Evolutionary conservation across 2,329 filamentous ascomycete genomes (phyloP).

Genomic region (Orbilia ellipsospora): DNA sequence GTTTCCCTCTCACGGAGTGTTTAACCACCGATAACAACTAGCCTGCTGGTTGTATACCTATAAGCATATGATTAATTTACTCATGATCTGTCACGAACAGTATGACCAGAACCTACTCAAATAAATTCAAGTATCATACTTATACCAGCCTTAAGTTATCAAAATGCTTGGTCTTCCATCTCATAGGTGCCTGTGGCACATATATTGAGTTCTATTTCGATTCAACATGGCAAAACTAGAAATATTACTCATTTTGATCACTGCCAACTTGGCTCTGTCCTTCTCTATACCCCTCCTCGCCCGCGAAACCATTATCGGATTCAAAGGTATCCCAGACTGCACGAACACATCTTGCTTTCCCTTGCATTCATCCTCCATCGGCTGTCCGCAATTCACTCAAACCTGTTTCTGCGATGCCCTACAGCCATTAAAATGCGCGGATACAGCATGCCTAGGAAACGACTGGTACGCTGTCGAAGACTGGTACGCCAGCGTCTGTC

Average conservation of each 20-base stretch:
- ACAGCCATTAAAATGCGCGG: conserved; percentile 16
- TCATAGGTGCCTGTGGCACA: too few relatives aligned
- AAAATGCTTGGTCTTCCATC: too few relatives aligned
- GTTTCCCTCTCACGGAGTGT: too few relatives aligned
- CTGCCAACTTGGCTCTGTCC: background rate
- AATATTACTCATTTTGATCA: background rate
- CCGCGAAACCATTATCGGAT: conserved; percentile 2
- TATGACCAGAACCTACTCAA: too few relatives aligned
- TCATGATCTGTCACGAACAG: too few relatives aligned
- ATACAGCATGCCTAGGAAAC: conserved; percentile 12
- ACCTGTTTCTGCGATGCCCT: conserved; percentile 23
- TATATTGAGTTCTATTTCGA: too few relatives aligned
- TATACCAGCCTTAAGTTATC: too few relatives aligned
- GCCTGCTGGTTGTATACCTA: too few relatives aligned
- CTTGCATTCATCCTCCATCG: conserved; percentile 22
- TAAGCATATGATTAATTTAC: too few relatives aligned
- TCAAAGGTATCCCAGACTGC: conserved; percentile 4
- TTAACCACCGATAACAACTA: too few relatives aligned
- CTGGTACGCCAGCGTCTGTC: conserved; percentile 14
- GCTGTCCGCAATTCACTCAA: conserved; percentile 17
- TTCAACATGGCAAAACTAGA: background rate
- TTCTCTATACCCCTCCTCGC: background rate
- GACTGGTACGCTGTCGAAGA: conserved; percentile 20
- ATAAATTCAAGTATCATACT: too few relatives aligned
- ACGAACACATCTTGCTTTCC: conserved; percentile 19